Conservation (phyloP, 1,284 basidiomycete species). For the Abortiporus biennis region DNA sequence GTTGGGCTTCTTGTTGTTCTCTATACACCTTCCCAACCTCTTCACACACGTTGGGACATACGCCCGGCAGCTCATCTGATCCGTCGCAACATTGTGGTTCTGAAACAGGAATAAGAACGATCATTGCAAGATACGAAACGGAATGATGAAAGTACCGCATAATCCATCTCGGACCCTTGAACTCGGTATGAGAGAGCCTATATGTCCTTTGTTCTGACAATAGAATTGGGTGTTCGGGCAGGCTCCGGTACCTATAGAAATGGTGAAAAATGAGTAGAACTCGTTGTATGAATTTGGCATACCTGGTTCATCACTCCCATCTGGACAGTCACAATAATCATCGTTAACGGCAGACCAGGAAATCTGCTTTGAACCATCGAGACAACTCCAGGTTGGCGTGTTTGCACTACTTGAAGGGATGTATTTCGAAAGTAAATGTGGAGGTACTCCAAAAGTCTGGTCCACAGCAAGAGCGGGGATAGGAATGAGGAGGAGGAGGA, state of each 20-base stretch:
- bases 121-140: conserved; percentile 7
- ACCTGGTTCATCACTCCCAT: conserved; percentile 94
- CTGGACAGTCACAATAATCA: conserved; percentile 91
- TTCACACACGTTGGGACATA: conserved; percentile 78
- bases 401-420: conserved; percentile 16
- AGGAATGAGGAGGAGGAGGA: conserved; percentile 23
- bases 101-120: conserved; percentile 24
- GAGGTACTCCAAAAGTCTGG: conserved; percentile 23
- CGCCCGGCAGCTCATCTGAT: conserved; percentile 82
- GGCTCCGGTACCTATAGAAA: conserved; percentile 71
- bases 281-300: conserved; percentile 6
- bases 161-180: conserved; percentile 93
- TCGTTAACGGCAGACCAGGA: conserved; percentile 83
- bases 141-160: conserved; percentile 63
- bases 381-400: conserved; percentile 59
- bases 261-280: conserved; percentile 5
- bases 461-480: conserved; percentile 19
- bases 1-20: conserved; percentile 61
- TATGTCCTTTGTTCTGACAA: conserved; percentile 86
- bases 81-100: conserved; percentile 96
- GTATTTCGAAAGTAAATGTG: conserved; percentile 23
- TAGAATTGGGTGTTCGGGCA: conserved; percentile 79
- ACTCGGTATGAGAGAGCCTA: conserved; percentile 73
- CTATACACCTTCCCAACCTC: conserved; percentile 71
- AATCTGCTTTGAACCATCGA: conserved; percentile 69